phyloP scores from a whole-genome alignment of 2,329 filamentous ascomycete genomes.

The Diaporthe destruens region DNA sequence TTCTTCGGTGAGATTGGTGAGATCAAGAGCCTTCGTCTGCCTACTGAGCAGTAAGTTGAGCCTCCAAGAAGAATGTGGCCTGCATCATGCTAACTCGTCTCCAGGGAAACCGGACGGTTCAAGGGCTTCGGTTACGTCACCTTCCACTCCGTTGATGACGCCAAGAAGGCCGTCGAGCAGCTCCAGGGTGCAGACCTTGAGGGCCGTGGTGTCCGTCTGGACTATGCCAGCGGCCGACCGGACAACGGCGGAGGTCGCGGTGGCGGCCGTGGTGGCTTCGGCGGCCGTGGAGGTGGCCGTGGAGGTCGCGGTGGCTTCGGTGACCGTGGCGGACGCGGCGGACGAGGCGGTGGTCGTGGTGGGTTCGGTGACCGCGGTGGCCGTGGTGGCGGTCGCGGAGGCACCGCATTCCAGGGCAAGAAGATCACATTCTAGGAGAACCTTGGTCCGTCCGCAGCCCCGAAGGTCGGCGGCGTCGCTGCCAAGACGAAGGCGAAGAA shows the following conservation, averaged over 20 bases:
- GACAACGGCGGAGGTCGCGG: conserved; percentile 64
- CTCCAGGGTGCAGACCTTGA: conserved; percentile 73
- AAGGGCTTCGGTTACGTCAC: conserved; percentile 96
- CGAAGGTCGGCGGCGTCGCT: conserved; percentile 7
- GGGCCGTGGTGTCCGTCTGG: conserved; percentile 83
- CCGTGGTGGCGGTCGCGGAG: conserved; percentile 52
- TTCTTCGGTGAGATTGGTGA: conserved; percentile 79
- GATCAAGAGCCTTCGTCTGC: conserved; percentile 85
- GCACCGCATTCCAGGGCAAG: conserved; percentile 77
- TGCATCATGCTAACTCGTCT: conserved; percentile 48
- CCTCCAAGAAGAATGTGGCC: not conserved
- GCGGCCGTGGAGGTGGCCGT: conserved; percentile 65
- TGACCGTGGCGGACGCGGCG: conserved; percentile 61
- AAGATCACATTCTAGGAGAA: conserved; percentile 77
- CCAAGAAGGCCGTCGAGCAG: conserved; percentile 77
- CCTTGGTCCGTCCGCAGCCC: conserved; percentile 7
- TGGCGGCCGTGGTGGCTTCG: conserved; percentile 58
- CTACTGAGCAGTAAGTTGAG: conserved; percentile 79
- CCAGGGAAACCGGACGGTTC: conserved; percentile 80
- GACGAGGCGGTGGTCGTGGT: conserved; percentile 56
- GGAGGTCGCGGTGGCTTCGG: conserved; percentile 54
- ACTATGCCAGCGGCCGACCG: conserved; percentile 77
- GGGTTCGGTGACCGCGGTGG: conserved; percentile 59
- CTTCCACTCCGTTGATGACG: conserved; percentile 85
- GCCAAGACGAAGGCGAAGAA: conserved; percentile 11